phyloP scores from a whole-genome alignment of 164 flowering plant species.

The Vitis riparia region DNA sequence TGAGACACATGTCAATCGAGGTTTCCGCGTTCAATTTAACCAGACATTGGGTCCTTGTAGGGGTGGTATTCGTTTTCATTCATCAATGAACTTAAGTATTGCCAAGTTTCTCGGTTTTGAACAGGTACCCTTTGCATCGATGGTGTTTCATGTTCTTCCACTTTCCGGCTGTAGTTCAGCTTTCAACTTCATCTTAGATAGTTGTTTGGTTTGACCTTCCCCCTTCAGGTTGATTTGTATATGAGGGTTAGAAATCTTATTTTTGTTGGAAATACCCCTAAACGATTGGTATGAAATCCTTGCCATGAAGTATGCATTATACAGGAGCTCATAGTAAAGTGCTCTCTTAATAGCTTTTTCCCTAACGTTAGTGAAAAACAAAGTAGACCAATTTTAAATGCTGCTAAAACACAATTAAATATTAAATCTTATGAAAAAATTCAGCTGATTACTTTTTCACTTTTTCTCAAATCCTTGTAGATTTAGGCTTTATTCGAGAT shows the following conservation, averaged over 20 bases:
- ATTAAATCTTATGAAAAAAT: too few relatives aligned
- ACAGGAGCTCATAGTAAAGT: too few relatives aligned
- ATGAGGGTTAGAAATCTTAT: not conserved
- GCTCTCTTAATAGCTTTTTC: too few relatives aligned
- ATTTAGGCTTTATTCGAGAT: too few relatives aligned
- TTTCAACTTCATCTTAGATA: too few relatives aligned
- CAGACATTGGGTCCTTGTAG: slow-evolving; percentile 96
- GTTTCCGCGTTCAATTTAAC: slow-evolving; percentile 89
- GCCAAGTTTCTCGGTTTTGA: slow-evolving; percentile 92
- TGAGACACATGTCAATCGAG: slow-evolving; percentile 92
- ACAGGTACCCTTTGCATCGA: slow-evolving; percentile 56
- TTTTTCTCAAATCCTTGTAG: too few relatives aligned
- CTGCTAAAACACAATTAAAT: too few relatives aligned
- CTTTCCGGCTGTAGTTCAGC: not conserved
- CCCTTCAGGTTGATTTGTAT: not conserved
- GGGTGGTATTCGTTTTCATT: slow-evolving; percentile 93
- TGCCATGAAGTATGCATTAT: too few relatives aligned
- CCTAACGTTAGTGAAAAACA: too few relatives aligned
- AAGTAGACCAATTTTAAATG: too few relatives aligned
- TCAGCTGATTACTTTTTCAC: too few relatives aligned
- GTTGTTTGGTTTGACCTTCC: not conserved
- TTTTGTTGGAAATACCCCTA: not conserved
- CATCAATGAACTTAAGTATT: slow-evolving; percentile 83
- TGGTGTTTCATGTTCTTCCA: not conserved
- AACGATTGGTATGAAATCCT: too few relatives aligned